A percentile compares a stretch with the other conserved stretches of the same genome.
Conservation (phyloP, 164 flowering plant species). For the Stephania cephalantha region DNA sequence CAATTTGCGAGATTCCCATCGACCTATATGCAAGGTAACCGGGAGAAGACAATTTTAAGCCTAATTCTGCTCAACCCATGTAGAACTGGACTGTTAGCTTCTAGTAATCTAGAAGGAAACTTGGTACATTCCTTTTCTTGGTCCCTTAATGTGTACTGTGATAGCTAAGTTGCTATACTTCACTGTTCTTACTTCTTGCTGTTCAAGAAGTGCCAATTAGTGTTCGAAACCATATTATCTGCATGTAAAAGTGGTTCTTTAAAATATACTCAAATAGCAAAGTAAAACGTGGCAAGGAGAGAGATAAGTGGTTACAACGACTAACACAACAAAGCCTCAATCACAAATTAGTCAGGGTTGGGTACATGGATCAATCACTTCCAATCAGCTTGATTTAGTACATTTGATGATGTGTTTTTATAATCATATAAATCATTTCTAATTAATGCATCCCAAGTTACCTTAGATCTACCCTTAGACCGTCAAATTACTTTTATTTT, state of each 20-base stretch:
- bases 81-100: not conserved
- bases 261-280: not conserved
- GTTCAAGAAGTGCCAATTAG: not conserved
- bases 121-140: not conserved
- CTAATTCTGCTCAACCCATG: slow-evolving; percentile 4
- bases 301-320: not conserved
- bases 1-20: slow-evolving; percentile 70
- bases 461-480: not conserved
- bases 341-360: too few species aligned
- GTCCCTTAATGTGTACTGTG: not conserved
- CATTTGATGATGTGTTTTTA: too few species aligned
- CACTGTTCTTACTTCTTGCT: not conserved
- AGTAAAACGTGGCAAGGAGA: not conserved
- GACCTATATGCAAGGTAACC: slow-evolving; percentile 87
- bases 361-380: too few species aligned
- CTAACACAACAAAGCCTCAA: too few species aligned
- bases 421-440: too few species aligned
- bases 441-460: too few species aligned
- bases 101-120: not conserved
- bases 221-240: not conserved
- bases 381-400: too few species aligned
- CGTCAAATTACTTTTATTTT: not conserved
- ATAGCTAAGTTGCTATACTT: not conserved
- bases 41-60: not conserved
- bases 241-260: not conserved